Base-by-base conservation (phyloP, 495 filamentous ascomycete species). In the Trichocladium antarcticum region DNA sequence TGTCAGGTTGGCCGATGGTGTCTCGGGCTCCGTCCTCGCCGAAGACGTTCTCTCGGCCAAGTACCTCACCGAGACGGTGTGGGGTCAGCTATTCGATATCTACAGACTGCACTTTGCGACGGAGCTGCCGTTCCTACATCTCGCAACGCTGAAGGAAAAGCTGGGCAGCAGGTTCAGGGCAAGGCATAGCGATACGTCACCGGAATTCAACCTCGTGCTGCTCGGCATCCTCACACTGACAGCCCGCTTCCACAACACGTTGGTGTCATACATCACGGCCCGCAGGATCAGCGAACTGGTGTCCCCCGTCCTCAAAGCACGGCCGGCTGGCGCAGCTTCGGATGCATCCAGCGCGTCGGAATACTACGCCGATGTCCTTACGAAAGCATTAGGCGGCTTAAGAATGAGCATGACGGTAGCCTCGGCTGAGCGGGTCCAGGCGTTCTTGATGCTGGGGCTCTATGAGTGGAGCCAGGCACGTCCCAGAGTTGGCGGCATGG, bases 81-180 rank as follows among this genome's bases (percentile, higher is more conserved):
- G 81, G 81, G 77, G 78, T 53, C 76, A 79, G 46, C 62, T 87
- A 52, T 84, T 87, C 54, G 84, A 89, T 51, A 76, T 87, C 40
- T 94, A 87, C 62, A 81, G 88, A 65, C 71, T 85, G 14, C 85
- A 94, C 62, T 90, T 83, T 60, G 83, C 84, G 0, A 82, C 86
- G 0, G 80, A 89, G 41, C 72, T 94, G 40, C 85, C 87, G 3
- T 94, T 94, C 60, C 69, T 94, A 15, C 85, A 92, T 56, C 74
- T 84, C 12, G 81, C 84, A 1, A 86, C 83, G 0, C 83, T 93
- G 57, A 82, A 83, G 59, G 69, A 76, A 52, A 72, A 70, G 42
- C 56, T 73, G 29, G 57, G 69, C 45, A 67, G 58, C 39, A 69
- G 57, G 55, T 65, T 64, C 41, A 58, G 59, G 41, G 49, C 67